A percentile compares a stretch with the other conserved stretches of the same genome.
phyloP scores from a whole-genome alignment of 2,329 filamentous ascomycete species.

The Tolypocladium album region DNA sequence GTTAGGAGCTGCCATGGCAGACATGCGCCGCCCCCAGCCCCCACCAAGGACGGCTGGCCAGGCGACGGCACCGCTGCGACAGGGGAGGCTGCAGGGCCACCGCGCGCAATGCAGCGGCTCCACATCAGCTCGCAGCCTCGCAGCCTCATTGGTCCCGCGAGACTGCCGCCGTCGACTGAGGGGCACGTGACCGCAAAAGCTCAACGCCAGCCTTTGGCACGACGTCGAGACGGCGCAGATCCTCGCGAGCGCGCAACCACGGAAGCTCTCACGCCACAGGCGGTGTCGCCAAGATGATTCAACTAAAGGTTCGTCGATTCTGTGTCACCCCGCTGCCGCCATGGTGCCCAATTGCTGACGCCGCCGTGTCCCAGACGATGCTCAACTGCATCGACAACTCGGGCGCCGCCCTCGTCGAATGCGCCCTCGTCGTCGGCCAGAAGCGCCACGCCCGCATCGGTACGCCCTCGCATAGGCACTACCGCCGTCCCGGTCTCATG shows the following conservation, averaged over 20 bases:
- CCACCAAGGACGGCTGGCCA: slow-evolving; percentile 13
- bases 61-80: slow-evolving; percentile 12
- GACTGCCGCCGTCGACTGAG: background rate
- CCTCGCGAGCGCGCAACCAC: background rate
- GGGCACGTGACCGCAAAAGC: background rate
- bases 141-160: background rate
- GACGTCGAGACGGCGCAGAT: background rate
- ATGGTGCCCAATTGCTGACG: slow-evolving; percentile 5
- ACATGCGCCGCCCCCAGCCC: slow-evolving; percentile 7
- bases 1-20: background rate
- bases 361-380: slow-evolving; percentile 56
- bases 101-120: background rate
- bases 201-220: background rate
- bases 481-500: background rate
- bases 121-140: background rate
- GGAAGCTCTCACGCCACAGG: slow-evolving; percentile 1
- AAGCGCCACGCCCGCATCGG: slow-evolving; percentile 83
- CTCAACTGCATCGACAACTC: slow-evolving; percentile 99
- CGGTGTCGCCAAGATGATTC: slow-evolving; percentile 61
- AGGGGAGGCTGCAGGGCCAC: background rate
- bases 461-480: slow-evolving; percentile 30
- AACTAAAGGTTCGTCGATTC: slow-evolving; percentile 60
- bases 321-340: background rate
- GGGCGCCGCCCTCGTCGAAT: slow-evolving; percentile 93
- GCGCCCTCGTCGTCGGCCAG: slow-evolving; percentile 83